Percentiles rank a stretch among this genome's conserved stretches.
Evolutionary conservation across 208 protist genomes (phyloP).

Genomic region (Trypanosomatidae sp.): DNA sequence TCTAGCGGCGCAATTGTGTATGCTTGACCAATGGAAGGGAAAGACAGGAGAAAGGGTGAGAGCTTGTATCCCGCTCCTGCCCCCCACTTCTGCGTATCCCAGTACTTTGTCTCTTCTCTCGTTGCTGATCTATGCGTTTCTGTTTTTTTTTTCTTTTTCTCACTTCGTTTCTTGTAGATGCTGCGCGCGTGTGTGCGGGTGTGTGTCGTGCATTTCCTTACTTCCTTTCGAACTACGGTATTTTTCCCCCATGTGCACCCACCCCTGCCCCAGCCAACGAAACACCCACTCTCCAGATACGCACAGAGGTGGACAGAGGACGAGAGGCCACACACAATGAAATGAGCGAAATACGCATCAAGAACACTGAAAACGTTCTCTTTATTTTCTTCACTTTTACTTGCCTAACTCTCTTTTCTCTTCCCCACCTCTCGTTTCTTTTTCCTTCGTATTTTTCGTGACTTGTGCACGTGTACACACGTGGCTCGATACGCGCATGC

Average conservation of each 20-base stretch:
- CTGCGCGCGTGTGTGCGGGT: neutral
- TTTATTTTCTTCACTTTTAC: slow-evolving; percentile 3
- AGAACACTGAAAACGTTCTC: slow-evolving; percentile 13
- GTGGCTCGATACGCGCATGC: neutral
- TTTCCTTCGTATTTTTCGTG: neutral
- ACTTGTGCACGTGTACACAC: neutral
- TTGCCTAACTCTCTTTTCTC: neutral
- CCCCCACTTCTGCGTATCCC: neutral
- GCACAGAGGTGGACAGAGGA: neutral
- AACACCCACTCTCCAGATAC: neutral
- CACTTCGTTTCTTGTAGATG: neutral
- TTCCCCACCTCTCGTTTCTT: neutral
- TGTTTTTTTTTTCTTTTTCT: neutral
- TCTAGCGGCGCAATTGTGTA: neutral
- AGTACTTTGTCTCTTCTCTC: neutral
- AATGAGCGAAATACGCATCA: neutral
- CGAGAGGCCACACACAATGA: neutral
- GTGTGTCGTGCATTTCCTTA: neutral
- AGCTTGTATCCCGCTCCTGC: neutral
- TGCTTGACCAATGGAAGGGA: neutral
- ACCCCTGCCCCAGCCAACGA: neutral
- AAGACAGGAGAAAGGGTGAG: neutral
- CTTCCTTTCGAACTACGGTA: neutral
- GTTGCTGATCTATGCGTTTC: slow-evolving; percentile 3
- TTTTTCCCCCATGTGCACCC: neutral